Evolutionary conservation across 164 flowering plant genomes (phyloP), one percentile per base, ranked within the genome.

Genomic region (Umbellularia californica): DNA sequence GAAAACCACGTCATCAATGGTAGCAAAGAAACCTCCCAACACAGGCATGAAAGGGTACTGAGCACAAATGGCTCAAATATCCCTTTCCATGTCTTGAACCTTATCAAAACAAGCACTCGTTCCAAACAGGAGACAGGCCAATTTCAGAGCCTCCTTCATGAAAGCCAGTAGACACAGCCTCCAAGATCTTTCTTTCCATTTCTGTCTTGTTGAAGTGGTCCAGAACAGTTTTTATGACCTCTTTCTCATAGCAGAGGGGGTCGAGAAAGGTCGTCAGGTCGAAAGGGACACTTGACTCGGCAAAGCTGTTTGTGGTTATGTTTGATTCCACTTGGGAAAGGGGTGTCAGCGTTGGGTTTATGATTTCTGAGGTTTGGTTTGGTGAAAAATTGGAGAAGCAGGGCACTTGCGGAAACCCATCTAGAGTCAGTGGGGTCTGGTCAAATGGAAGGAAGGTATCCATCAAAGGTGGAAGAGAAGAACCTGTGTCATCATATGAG

Each of bases 311-410:
- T 65, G 77, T 28, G 70, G 78, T 58, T 55, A 73, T 24, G 67
- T 33, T 77, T 65, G 76, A 73, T 13, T 73, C 75, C 68, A 50
- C 60, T 55, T 55, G 60, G n/a, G 60, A 20, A 55, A 76, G 30
- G 35, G 69, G 30, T 64, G 85, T 25, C 71, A 72, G 60, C 67
- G 73, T 58, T 72, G 74, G 65, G 62, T 67, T 60, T 13, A 64
- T 66, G 63, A 23, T 70, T 64, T 74, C 71, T 82, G 83, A 69
- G 33, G 69, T 63, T 41, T 67, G 20, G 75, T 51, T 70, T 50
- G 72, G 72, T 81, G 84, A 73, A 75, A 60, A 80, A 80, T 73
- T 85, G 89, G 91, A 85, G 89, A 88, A 84, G 91, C 91, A 88
- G 86, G 89, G 85, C 83, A 85, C 87, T 77, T 84, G 91, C 83